Percentiles rank a stretch among this genome's conserved stretches.
These are phyloP conservation scores for Tetradesmus lagerheimii DNA, from an alignment of 139 green algal species.

Conservation along the genomic window DNA sequence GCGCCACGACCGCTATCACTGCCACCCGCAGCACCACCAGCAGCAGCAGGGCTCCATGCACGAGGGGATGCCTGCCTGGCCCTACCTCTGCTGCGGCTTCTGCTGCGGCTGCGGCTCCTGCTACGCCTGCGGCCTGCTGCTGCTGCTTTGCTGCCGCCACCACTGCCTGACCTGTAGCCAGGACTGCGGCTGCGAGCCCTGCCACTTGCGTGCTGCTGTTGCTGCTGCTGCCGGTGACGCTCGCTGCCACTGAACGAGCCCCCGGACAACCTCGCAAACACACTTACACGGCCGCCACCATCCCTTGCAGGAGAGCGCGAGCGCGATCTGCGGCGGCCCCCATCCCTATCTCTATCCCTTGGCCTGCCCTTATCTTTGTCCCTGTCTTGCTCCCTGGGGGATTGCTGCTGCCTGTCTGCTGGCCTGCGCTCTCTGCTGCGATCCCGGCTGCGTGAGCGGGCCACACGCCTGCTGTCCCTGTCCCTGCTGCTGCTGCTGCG, in stretches of 20 bases:
- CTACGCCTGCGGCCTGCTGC: not conserved
- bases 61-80: not conserved
- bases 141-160: not conserved
- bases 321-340: not conserved
- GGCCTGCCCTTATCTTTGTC: not conserved
- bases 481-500: not conserved
- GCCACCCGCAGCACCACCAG: not conserved
- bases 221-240: conserved; percentile 12
- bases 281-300: not conserved
- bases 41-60: not conserved
- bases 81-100: not conserved
- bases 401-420: not conserved
- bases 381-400: not conserved
- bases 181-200: not conserved
- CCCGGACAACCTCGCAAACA: not conserved
- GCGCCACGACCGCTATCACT: not conserved
- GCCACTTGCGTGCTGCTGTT: conserved; percentile 7
- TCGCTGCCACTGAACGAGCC: not conserved
- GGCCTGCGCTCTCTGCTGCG: conserved; percentile 1
- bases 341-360: not conserved
- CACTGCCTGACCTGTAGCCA: not conserved
- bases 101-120: conserved; percentile 4
- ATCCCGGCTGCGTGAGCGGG: not conserved
- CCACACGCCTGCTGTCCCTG: not conserved
- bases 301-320: not conserved